These are phyloP conservation scores for Podaxis rugospora DNA, from an alignment of 768 basidiomycete genomes.

Conservation along the genomic window DNA sequence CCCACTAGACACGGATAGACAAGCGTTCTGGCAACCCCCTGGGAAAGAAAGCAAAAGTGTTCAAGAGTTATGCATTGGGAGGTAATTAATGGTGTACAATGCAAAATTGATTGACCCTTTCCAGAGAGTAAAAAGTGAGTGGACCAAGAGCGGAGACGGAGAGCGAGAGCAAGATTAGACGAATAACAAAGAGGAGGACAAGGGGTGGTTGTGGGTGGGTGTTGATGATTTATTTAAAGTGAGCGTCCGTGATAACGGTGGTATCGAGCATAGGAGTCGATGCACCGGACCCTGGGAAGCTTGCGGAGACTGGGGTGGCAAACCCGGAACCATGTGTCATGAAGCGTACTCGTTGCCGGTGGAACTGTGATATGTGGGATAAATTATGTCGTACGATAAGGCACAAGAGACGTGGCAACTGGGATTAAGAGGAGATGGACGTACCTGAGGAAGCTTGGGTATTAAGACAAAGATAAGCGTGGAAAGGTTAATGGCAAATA, in stretches of 20 bases:
- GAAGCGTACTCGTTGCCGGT: conserved; percentile 80
- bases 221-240: conserved; percentile 8
- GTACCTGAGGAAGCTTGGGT: conserved; percentile 93
- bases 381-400: not conserved
- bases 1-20: not conserved
- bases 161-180: not conserved
- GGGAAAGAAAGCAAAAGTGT: not conserved
- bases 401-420: not conserved
- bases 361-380: conserved; percentile 45
- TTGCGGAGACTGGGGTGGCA: conserved; percentile 60
- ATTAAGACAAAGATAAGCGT: conserved; percentile 78
- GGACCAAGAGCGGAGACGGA: not conserved
- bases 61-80: conserved; percentile 3
- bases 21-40: too few relatives aligned
- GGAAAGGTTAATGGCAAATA: conserved; percentile 88
- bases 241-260: conserved; percentile 14
- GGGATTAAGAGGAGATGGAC: conserved; percentile 17
- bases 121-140: not conserved
- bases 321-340: conserved; percentile 60
- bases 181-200: not conserved
- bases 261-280: conserved; percentile 34
- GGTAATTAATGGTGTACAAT: conserved; percentile 9
- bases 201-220: too few relatives aligned
- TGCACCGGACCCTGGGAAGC: conserved; percentile 50
- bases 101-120: not conserved